Evolutionary conservation across 345 rosid species (phyloP).

Genomic region (Arabidopsis suecica): DNA sequence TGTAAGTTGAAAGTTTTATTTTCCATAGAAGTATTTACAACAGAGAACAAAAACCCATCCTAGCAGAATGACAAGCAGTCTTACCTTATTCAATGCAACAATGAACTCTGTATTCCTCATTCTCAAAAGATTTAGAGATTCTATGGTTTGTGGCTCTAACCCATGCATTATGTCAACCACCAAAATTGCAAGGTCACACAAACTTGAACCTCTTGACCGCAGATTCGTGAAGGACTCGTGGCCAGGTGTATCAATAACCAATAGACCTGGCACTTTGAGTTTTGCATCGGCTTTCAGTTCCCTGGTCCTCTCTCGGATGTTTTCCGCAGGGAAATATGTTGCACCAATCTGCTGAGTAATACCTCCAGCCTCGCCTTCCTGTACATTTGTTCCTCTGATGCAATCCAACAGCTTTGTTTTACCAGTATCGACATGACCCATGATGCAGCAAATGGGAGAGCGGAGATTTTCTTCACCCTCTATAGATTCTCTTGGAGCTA

Average conservation of each 20-base stretch:
- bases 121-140: slow-evolving; percentile 84
- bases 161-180: slow-evolving; percentile 99
- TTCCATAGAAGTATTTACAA: slow-evolving; percentile 2
- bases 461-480: slow-evolving; percentile 72
- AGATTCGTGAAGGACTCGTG: slow-evolving; percentile 95
- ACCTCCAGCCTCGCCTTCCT: slow-evolving; percentile 99
- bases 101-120: slow-evolving; percentile 89
- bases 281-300: slow-evolving; percentile 95
- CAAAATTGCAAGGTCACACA: slow-evolving; percentile 96
- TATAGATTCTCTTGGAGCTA: slow-evolving; percentile 46
- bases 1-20: slow-evolving; percentile 43
- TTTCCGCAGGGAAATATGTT: slow-evolving; percentile 91
- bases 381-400: slow-evolving; percentile 96
- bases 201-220: slow-evolving; percentile 89
- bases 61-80: slow-evolving; percentile 26
- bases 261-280: slow-evolving; percentile 89
- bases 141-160: slow-evolving; percentile 90
- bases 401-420: slow-evolving; percentile 96
- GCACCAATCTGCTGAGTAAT: slow-evolving; percentile 99
- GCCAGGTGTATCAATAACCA: slow-evolving; percentile 99
- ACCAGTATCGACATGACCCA: slow-evolving; percentile 99
- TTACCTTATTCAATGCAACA: slow-evolving; percentile 92
- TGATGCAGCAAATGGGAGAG: slow-evolving; percentile 95
- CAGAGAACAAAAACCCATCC: slow-evolving; percentile 17
- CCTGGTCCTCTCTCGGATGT: slow-evolving; percentile 93